Evolutionary conservation across 352 stramenopile species (phyloP), one percentile per base, ranked within the genome.

Genomic region (Plasmopara muralis): DNA sequence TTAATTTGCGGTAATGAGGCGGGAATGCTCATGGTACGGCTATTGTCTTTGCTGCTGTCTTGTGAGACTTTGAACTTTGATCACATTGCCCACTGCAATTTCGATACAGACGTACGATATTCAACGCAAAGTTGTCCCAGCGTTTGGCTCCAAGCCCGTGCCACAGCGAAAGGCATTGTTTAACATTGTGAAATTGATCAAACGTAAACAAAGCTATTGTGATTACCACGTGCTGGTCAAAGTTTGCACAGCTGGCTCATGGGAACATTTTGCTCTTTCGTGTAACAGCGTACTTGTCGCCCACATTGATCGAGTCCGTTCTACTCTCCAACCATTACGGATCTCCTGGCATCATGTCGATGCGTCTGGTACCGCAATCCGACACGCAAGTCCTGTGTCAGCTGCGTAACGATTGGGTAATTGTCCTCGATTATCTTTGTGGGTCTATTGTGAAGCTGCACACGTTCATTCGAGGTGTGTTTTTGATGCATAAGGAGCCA

Each of bases 381-480:
- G 57, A 54, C 10, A 74, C 64, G 0, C 67, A 83, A 42, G 50
- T 87, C 15, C 43, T 87, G 10, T 78, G 74, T 48, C 77, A 90
- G 35, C 57, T 90, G 6, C 71, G 74, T 8, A 90, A 87, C 37
- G 77, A 88, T 53, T 89, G 79, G 79, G 51, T 87, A 14, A 62
- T 85, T 16, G 57, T 83, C 9, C 39, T 87, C 5, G 79, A 89
- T 46, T 68, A 69, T 20, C 46, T 73, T 9, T 47, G 33, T 16
- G 60, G 68, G 8, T 46, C 50, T 0, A 49, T 84, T 20, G n/a
- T 72, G 14, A 85, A 85, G 53, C 55, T 87, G 4, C 72, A 85
- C 43, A 84, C 74, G 4, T 74, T 77, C 25, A 46, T 78, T 34
- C 74, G 68, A 68, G 68, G 76, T 80, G 62, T 47, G 52, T 40